Evolutionary conservation across 164 flowering plant genomes (phyloP).

Genomic region (Stephania yunnanensis): DNA sequence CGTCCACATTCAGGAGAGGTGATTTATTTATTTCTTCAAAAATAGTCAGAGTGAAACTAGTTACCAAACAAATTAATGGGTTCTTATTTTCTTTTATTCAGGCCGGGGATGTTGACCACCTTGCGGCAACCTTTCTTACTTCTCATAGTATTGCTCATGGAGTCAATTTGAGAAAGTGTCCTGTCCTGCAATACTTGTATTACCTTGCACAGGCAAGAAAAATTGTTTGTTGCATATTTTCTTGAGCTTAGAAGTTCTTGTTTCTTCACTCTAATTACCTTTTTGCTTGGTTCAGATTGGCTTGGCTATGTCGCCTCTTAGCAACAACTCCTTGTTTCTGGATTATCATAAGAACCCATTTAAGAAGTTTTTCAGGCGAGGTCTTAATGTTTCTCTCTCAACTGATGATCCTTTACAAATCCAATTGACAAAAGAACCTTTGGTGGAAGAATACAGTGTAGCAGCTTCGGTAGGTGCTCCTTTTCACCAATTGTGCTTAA

Average conservation of each 20-base stretch:
- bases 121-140: slow-evolving; percentile 66
- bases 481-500: slow-evolving; percentile 1
- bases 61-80: neutral
- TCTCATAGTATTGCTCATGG: slow-evolving; percentile 12
- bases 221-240: slow-evolving; percentile 9
- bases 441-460: slow-evolving; percentile 97
- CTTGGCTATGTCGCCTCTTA: slow-evolving; percentile 12
- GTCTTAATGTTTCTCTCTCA: slow-evolving; percentile 95
- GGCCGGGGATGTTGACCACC: slow-evolving; percentile 99
- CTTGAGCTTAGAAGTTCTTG: neutral
- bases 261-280: neutral
- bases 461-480: slow-evolving; percentile 86
- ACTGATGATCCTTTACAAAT: slow-evolving; percentile 98
- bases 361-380: slow-evolving; percentile 76
- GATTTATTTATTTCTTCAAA: slow-evolving; percentile 3
- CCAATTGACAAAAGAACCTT: slow-evolving; percentile 91
- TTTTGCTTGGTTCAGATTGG: slow-evolving; percentile 4
- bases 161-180: slow-evolving; percentile 11
- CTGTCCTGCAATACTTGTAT: slow-evolving; percentile 13
- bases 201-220: slow-evolving; percentile 12
- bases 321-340: slow-evolving; percentile 11
- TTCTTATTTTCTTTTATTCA: slow-evolving; percentile 26
- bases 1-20: slow-evolving; percentile 99
- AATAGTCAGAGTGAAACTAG: too few relatives aligned
- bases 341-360: slow-evolving; percentile 45